Conservation (phyloP, 1,284 basidiomycete genomes). For the Irpex rosettiformis region DNA sequence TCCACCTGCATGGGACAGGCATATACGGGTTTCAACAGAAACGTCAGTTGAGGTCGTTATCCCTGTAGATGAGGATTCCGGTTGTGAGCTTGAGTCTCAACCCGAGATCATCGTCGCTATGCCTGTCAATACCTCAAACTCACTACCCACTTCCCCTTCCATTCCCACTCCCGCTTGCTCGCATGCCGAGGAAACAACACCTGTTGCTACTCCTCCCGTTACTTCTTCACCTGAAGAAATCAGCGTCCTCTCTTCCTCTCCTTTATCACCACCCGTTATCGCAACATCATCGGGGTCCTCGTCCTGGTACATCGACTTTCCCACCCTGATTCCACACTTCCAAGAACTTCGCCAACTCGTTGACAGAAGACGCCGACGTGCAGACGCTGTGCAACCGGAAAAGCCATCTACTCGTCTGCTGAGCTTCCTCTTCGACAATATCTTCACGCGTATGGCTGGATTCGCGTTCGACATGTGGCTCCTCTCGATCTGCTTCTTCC, state of each 20-base stretch:
- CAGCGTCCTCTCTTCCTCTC: neutral
- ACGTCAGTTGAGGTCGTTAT: neutral
- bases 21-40: neutral
- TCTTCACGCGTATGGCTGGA: neutral
- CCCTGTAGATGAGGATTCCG: neutral
- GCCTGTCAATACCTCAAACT: neutral
- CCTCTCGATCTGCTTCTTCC: neutral
- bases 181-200: too few species aligned
- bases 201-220: too few species aligned
- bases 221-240: too few species aligned
- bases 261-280: neutral
- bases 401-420: neutral
- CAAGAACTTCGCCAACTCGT: neutral
- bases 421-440: neutral
- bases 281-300: neutral
- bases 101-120: neutral
- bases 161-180: too few species aligned
- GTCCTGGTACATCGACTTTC: neutral
- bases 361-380: neutral
- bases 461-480: conserved; percentile 1
- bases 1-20: neutral
- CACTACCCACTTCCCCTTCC: too few species aligned
- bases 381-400: neutral
- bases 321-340: neutral
- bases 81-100: neutral